Evolutionary conservation across 2,329 filamentous ascomycete genomes (phyloP), one percentile per base, ranked within the genome.

Genomic region (Albifimbria verrucaria): DNA sequence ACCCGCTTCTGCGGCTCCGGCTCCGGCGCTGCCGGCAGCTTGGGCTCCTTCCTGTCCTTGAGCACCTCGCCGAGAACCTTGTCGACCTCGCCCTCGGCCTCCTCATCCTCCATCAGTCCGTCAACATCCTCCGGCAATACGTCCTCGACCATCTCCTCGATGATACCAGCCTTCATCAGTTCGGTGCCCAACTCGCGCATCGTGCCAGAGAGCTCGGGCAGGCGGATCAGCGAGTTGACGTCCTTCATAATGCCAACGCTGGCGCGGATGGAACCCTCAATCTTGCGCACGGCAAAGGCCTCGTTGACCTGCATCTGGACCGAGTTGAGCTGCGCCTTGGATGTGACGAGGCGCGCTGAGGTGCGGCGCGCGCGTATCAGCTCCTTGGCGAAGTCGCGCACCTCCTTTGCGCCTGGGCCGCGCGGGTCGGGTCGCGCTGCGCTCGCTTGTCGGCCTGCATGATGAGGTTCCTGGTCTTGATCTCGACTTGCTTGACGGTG

Each of bases 251-350:
- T 92, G 44, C 90, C 89, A 9, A 93, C 92, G 62, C 87, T 90
- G 42, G 89, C 87, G 60, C 85, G 83, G 66, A 99, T 92, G 65
- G 88, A 92, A 45, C 92, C 93, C 73, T 97, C 92, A 58, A 99
- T 97, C 79, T 96, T 96, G 62, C 91, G 87, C 63, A 97, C 87
- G 2, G 91, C 90, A 71, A 97, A 97, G 2, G 94, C 92, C 75
- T 97, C 93, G 66, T 92, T 91, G 66, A 99, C 93, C 74, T 97
- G 94, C 92, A 97, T 96, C 72, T 93, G 88, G 43, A 99, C 93
- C 60, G 88, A 93, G 68, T 87, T 86, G 47, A 99, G 82, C 74
- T 97, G 94, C 2, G 94, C 94, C 69, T 95, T 95, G 63, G 87
- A 88, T 0, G 93, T 97, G 18, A 88, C 80, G 39, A 97, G 80